Base-by-base conservation (phyloP, 2,329 filamentous ascomycete species). In the Tolypocladium nubicola region DNA sequence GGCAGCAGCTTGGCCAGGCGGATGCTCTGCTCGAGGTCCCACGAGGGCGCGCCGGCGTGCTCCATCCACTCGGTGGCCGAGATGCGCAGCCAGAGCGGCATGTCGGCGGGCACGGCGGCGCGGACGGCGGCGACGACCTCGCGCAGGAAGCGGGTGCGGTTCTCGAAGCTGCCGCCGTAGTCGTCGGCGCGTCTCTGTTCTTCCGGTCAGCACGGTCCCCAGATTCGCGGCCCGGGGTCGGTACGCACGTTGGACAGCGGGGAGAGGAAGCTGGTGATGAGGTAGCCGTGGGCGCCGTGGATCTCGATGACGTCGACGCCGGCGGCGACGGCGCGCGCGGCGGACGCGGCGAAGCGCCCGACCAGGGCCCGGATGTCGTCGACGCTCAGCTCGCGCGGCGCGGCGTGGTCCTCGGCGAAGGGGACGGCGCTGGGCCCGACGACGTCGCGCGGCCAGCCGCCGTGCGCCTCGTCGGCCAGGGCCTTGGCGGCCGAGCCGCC, bases 241-340 rank as follows among this genome's bases (percentile, higher is more conserved):
- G 10, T 5, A 66, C 74, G 64, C 62, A 76, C 73, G 67, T 87
- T 87, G 54, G 75, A 77, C 11, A 79, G 70, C 4, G 80, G 79
- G 5, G 79, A 85, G 16, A 87, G 72, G 68, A 90, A 90, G 62
- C 86, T 79, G 57, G 80, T 79, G 10, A 87, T 68, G 1, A 90
- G 74, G 64, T 89, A 90, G 4, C 86, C 85, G 63, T 88, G 85
- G 1, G 84, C 84, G 14, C 67, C 78, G 61, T 85, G 80, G 23
- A 83, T 76, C 70, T 95, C 90, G 58, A 95, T 84, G 9, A 85
- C 81, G 67, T 96, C 90, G 53, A 89, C 82, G 0, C 90, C 90
- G 1, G 84, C 86, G 60, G 82, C 75, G 5, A 92, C 71, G 1
- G 89, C 80, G 41, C 85, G 75, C 62, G 77, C 75, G 0, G 82